Evolutionary conservation across 345 rosid species (phyloP).

Genomic region (Garcia nutans): DNA sequence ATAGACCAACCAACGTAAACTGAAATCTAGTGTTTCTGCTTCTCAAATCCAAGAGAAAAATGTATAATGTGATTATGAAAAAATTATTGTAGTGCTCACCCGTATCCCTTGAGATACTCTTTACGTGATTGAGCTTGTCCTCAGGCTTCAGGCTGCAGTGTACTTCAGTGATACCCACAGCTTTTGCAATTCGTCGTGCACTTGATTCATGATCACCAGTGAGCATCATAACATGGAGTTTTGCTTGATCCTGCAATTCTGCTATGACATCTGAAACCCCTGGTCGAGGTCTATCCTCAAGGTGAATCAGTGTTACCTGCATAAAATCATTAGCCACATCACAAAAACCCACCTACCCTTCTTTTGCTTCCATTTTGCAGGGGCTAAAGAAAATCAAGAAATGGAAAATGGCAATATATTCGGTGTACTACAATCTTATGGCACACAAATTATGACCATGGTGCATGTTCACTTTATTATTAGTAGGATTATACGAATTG

Average conservation of each 20-base stretch:
- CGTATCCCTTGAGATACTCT: slow-evolving; percentile 66
- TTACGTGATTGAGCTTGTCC: slow-evolving; percentile 82
- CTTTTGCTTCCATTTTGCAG: not conserved
- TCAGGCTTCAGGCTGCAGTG: slow-evolving; percentile 86
- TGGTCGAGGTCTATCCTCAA: slow-evolving; percentile 88
- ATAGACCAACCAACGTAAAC: not conserved
- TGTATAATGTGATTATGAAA: not conserved
- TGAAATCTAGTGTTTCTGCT: not conserved
- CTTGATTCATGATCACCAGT: slow-evolving; percentile 95
- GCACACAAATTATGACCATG: not conserved
- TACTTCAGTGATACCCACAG: slow-evolving; percentile 80
- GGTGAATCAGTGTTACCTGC: slow-evolving; percentile 92
- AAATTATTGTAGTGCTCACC: slow-evolving; percentile 45
- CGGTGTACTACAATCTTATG: not conserved
- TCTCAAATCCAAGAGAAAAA: not conserved
- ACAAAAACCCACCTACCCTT: no score
- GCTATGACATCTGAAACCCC: slow-evolving; percentile 73
- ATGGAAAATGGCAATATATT: not conserved
- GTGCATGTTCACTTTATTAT: not conserved
- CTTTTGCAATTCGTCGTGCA: slow-evolving; percentile 90
- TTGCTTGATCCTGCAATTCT: slow-evolving; percentile 60
- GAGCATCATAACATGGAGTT: slow-evolving; percentile 77
- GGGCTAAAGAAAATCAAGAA: not conserved
- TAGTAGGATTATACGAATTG: not conserved
- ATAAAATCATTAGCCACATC: not conserved